phyloP scores from a whole-genome alignment of 805 yeast genomes.

The Starmera caribaea region DNA sequence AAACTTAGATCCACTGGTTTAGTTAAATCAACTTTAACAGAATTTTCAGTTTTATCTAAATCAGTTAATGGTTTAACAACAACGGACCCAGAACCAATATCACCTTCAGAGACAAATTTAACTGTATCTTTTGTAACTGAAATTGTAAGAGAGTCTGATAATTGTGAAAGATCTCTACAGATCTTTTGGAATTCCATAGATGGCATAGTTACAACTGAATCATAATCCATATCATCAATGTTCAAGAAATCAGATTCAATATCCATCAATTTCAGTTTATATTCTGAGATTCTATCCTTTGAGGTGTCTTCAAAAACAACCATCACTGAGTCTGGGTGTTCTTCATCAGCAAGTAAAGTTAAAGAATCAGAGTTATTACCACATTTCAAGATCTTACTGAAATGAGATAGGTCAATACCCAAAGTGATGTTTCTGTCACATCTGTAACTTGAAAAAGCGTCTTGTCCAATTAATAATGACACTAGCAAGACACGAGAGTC shows the following conservation, averaged over 20 bases:
- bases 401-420: conserved; percentile 84
- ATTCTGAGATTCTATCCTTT: conserved; percentile 89
- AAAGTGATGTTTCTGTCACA: conserved; percentile 90
- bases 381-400: conserved; percentile 80
- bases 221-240: conserved; percentile 90
- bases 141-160: conserved; percentile 82
- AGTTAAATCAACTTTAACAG: conserved; percentile 66
- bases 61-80: conserved; percentile 78
- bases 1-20: conserved; percentile 85
- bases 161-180: conserved; percentile 76
- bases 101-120: conserved; percentile 85
- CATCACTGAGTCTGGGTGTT: conserved; percentile 68
- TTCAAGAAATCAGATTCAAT: conserved; percentile 90
- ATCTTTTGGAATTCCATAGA: conserved; percentile 81
- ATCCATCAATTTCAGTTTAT: conserved; percentile 86
- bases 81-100: conserved; percentile 80
- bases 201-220: conserved; percentile 80
- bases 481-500: conserved; percentile 92
- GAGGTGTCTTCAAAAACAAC: conserved; percentile 85
- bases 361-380: conserved; percentile 86
- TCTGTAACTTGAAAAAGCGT: conserved; percentile 85
- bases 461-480: conserved; percentile 76
- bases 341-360: conserved; percentile 76
- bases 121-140: conserved; percentile 87
- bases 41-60: conserved; percentile 69